A percentile compares a stretch with the other conserved stretches of the same genome.
Evolutionary conservation across 768 basidiomycete genomes (phyloP).

Genomic region (Lentinula edodes): DNA sequence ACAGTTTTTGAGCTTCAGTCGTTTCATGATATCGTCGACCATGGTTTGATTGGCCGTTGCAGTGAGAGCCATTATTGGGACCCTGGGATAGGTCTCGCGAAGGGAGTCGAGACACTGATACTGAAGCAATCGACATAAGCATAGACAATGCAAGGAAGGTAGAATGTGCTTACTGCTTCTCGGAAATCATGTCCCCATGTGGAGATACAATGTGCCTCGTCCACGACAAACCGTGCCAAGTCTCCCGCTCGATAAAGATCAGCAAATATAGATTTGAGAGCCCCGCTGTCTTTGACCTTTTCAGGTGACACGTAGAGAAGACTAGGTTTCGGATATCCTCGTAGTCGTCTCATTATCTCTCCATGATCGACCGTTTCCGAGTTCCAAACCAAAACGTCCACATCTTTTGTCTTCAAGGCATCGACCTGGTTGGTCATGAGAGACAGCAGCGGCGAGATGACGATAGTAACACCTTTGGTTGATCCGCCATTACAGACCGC

Average conservation of each 20-base stretch:
- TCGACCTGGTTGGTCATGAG: conserved; percentile 89
- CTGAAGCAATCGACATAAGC: conserved; percentile 29
- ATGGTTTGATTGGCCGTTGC: conserved; percentile 85
- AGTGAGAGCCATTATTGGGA: conserved; percentile 95
- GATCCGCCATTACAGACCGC: conserved; percentile 70
- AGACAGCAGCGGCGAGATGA: conserved; percentile 83
- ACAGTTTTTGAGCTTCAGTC: conserved; percentile 56
- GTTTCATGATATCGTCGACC: conserved; percentile 70
- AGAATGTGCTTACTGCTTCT: conserved; percentile 50
- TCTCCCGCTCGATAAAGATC: conserved; percentile 50
- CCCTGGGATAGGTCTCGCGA: conserved; percentile 65
- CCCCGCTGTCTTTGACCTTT: conserved; percentile 60
- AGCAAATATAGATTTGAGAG: conserved; percentile 49
- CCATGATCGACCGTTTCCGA: conserved; percentile 44
- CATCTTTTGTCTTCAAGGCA: conserved; percentile 52
- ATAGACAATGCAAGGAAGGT: neutral
- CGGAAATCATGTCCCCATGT: conserved; percentile 95
- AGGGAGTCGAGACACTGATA: conserved; percentile 65
- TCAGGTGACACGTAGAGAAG: conserved; percentile 93
- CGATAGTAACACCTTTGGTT: conserved; percentile 80
- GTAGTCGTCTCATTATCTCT: conserved; percentile 37
- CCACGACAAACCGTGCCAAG: conserved; percentile 88
- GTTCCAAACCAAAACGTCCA: conserved; percentile 69
- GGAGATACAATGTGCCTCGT: conserved; percentile 94
- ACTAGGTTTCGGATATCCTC: conserved; percentile 43